phyloP scores from a whole-genome alignment of 148 eudicot genomes.

The Rhododendron simsii region DNA sequence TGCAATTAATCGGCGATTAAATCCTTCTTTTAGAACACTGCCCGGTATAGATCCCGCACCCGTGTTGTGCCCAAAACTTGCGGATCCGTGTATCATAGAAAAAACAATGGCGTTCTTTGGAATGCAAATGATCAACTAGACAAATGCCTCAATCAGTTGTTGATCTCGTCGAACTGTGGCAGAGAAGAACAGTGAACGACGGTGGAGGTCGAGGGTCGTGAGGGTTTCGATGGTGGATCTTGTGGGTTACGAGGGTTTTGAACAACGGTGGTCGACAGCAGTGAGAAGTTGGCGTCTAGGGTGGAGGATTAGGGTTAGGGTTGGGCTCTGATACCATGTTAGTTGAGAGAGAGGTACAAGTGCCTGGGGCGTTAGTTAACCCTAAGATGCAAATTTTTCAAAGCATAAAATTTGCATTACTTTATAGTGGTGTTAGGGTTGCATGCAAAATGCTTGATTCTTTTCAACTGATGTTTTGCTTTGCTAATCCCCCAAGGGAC shows the following conservation, averaged over 20 bases:
- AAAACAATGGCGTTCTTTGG: too few relatives aligned
- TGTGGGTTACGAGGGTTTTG: neutral
- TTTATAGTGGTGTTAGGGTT: neutral
- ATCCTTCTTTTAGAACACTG: too few relatives aligned
- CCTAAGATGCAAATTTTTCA: neutral
- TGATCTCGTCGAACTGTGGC: neutral
- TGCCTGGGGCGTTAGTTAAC: neutral
- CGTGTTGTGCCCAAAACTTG: too few relatives aligned
- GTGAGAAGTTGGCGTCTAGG: neutral
- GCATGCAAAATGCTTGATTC: neutral
- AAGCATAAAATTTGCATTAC: neutral
- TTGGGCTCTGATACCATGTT: neutral
- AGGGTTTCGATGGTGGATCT: neutral
- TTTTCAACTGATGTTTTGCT: constrained; percentile 6
- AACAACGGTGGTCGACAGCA: neutral
- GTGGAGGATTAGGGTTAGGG: neutral
- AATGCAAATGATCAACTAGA: neutral
- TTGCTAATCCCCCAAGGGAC: constrained; percentile 5
- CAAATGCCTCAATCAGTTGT: neutral
- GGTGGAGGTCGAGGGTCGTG: neutral
- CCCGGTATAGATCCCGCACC: too few relatives aligned
- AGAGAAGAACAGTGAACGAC: neutral
- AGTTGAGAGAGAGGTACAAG: neutral
- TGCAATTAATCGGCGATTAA: too few relatives aligned
- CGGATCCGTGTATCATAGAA: too few relatives aligned